Percentiles rank a stretch among this genome's conserved stretches.
Evolutionary conservation across 306 rosid species (phyloP).

Genomic region (Adenanthera pavonina): DNA sequence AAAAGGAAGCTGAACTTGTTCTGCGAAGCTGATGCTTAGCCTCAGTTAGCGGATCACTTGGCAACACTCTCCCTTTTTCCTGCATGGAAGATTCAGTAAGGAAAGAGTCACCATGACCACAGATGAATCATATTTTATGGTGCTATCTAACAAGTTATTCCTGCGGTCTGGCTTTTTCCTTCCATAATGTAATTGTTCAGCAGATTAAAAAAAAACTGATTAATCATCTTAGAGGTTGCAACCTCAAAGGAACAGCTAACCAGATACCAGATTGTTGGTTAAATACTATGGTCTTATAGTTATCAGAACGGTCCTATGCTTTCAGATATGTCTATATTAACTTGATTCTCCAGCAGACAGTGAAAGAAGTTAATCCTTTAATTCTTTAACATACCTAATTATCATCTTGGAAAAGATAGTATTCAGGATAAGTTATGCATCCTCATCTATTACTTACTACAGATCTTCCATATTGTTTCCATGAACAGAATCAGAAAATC

Average conservation of each 20-base stretch:
- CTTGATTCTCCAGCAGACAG: background rate
- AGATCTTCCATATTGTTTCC: background rate
- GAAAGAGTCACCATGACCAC: conserved; percentile 14
- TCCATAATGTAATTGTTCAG: conserved; percentile 14
- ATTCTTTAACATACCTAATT: background rate
- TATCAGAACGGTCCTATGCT: background rate
- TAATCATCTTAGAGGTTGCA: too few relatives aligned
- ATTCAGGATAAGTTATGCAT: background rate
- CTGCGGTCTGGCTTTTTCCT: conserved; percentile 2
- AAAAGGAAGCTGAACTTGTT: conserved; percentile 56
- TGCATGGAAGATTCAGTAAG: conserved; percentile 40
- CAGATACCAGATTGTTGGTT: conserved; percentile 2
- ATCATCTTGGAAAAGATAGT: background rate
- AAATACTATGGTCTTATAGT: background rate
- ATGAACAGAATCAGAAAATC: background rate
- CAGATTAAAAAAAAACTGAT: background rate
- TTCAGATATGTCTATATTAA: background rate
- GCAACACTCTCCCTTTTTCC: conserved; percentile 53
- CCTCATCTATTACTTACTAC: background rate
- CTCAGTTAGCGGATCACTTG: conserved; percentile 50
- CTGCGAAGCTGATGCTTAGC: conserved; percentile 59
- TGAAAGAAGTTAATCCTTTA: too few relatives aligned
- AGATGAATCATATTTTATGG: conserved; percentile 22
- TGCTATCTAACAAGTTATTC: background rate
- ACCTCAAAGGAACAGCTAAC: background rate